phyloP scores from a whole-genome alignment of 306 rosid genomes.

The Acacia acuminata region DNA sequence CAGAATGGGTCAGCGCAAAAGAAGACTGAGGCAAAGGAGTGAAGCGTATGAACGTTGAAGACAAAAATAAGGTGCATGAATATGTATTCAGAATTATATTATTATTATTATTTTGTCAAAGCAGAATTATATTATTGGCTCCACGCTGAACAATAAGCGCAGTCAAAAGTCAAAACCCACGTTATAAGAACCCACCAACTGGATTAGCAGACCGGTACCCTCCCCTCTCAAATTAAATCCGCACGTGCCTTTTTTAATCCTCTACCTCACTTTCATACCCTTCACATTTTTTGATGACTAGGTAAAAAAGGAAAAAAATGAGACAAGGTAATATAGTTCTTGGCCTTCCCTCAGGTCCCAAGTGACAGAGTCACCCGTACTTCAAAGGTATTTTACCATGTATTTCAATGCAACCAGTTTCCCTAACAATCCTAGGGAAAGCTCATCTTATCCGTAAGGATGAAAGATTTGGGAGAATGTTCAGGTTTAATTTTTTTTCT shows the following conservation, averaged over 20 bases:
- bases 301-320: too few species aligned
- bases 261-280: background rate
- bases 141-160: background rate
- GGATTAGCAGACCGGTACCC: background rate
- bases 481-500: too few species aligned
- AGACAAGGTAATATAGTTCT: too few species aligned
- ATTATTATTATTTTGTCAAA: too few species aligned
- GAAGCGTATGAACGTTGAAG: background rate
- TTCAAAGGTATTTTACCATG: too few species aligned
- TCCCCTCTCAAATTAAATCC: background rate
- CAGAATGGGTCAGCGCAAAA: background rate
- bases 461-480: too few species aligned
- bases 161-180: background rate
- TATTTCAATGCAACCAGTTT: too few species aligned
- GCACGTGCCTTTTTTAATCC: background rate
- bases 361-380: too few species aligned
- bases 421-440: too few species aligned
- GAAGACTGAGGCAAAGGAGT: background rate
- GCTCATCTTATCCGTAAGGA: too few species aligned
- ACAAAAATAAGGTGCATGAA: background rate
- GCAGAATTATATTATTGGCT: background rate
- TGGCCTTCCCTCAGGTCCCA: background rate
- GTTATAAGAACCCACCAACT: background rate
- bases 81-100: too few species aligned
- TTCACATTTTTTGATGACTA: background rate